phyloP scores from a whole-genome alignment of 768 basidiomycete genomes.

The Suillus discolor region DNA sequence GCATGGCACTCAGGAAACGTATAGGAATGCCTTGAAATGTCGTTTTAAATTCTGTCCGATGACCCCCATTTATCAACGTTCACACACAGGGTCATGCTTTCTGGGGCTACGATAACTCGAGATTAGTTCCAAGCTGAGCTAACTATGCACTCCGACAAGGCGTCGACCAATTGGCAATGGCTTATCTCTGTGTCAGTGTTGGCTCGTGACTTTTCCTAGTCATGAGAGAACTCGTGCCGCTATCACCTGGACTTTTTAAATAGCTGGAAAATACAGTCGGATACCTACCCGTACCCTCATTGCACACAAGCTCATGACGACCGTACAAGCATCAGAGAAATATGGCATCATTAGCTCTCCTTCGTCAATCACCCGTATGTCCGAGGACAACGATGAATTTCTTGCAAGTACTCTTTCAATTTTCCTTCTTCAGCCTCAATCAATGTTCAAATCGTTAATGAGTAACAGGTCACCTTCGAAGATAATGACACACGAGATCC shows the following conservation, averaged over 20 bases:
- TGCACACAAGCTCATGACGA: not conserved
- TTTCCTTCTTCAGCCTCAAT: not conserved
- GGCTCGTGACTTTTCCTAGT: not conserved
- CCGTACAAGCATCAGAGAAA: not conserved
- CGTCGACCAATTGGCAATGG: not conserved
- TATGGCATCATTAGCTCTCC: not conserved
- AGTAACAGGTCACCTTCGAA: slow-evolving; percentile 37
- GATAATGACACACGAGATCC: slow-evolving; percentile 39
- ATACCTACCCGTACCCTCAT: not conserved
- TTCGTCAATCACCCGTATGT: slow-evolving; percentile 1
- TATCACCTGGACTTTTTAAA: not conserved
- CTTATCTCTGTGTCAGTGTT: not conserved
- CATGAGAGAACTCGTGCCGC: not conserved
- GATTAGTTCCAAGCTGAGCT: not conserved
- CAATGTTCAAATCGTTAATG: not conserved
- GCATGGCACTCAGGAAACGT: not conserved
- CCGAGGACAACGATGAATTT: not conserved
- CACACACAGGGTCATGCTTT: not conserved
- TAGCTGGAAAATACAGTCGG: not conserved
- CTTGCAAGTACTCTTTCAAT: not conserved
- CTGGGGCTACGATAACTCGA: not conserved
- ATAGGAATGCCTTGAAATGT: not conserved
- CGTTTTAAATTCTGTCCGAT: not conserved
- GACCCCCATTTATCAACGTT: not conserved
- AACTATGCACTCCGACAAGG: not conserved